These are phyloP conservation scores for Phytophthora crassamura DNA, from an alignment of 352 stramenopile species.

Conservation along the genomic window DNA sequence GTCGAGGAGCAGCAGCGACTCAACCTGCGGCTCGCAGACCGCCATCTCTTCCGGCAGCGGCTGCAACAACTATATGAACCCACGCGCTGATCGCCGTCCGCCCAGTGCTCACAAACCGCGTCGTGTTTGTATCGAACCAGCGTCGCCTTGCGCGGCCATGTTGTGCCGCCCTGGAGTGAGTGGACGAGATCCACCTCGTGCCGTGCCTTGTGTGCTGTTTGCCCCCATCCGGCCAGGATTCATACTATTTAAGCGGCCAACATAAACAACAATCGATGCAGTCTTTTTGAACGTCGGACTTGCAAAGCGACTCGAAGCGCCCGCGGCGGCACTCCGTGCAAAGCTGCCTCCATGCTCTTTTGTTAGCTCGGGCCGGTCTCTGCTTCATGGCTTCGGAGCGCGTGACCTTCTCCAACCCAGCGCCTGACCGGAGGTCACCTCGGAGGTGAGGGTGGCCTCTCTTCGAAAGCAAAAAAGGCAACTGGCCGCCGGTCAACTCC, in stretches of 20 bases:
- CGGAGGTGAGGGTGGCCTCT: too few relatives aligned
- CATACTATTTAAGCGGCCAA: slow-evolving; percentile 36
- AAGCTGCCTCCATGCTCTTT: too few relatives aligned
- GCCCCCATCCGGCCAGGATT: slow-evolving; percentile 10
- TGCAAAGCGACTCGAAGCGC: too few relatives aligned
- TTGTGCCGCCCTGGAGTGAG: slow-evolving; percentile 22
- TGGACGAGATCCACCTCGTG: slow-evolving; percentile 3
- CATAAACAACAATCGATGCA: slow-evolving; percentile 8
- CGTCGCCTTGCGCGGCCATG: slow-evolving; percentile 8
- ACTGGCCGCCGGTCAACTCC: too few relatives aligned
- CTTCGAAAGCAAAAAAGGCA: too few relatives aligned
- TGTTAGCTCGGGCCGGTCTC: too few relatives aligned
- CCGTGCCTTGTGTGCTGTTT: slow-evolving; percentile 5
- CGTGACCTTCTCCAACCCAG: too few relatives aligned
- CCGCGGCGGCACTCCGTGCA: too few relatives aligned
- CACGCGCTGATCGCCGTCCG: slow-evolving; percentile 28
- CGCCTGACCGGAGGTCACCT: too few relatives aligned
- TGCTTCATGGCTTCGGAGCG: too few relatives aligned
- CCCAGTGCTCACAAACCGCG: slow-evolving; percentile 11
- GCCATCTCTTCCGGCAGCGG: slow-evolving; percentile 50
- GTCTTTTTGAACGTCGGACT: neutral
- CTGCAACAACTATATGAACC: slow-evolving; percentile 56
- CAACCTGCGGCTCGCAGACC: slow-evolving; percentile 47
- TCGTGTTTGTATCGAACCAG: slow-evolving; percentile 35
- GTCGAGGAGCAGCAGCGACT: slow-evolving; percentile 53